Conservation (phyloP, 2,329 filamentous ascomycete genomes). For the Xylaria multiplex region DNA sequence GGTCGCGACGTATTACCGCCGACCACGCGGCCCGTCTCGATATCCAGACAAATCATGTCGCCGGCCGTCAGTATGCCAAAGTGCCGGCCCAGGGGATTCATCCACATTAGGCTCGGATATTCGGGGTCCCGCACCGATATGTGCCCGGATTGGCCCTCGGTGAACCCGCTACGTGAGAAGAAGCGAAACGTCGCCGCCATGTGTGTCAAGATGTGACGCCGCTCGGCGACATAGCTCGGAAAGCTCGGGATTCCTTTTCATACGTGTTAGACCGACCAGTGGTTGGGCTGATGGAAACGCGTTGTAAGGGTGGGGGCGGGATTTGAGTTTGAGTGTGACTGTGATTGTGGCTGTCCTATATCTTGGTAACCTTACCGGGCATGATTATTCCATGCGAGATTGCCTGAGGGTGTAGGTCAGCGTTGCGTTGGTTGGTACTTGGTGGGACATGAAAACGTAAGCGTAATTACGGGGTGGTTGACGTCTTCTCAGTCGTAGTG, state of each 20-base stretch:
- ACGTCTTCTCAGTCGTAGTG: not conserved
- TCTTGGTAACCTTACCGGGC: constrained; percentile 41
- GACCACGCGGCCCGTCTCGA: constrained; percentile 65
- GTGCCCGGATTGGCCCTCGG: constrained; percentile 72
- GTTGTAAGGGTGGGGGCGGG: not conserved
- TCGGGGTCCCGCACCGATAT: constrained; percentile 48
- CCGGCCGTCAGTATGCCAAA: constrained; percentile 72
- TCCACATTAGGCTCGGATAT: constrained; percentile 62
- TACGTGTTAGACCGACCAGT: constrained; percentile 1
- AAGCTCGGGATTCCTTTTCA: constrained; percentile 56
- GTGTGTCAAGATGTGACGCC: constrained; percentile 71
- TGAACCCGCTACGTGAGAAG: constrained; percentile 72
- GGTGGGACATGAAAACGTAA: not conserved
- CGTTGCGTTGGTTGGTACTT: not conserved
- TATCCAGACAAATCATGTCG: constrained; percentile 74
- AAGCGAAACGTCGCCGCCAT: constrained; percentile 76
- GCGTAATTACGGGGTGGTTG: not conserved
- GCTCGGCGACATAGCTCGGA: constrained; percentile 55
- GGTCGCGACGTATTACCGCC: constrained; percentile 69
- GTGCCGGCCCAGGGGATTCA: constrained; percentile 72
- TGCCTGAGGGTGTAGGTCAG: constrained; percentile 41
- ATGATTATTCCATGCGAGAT: constrained; percentile 51
- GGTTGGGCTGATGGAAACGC: not conserved
- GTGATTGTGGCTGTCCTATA: not conserved
- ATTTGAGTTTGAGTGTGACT: not conserved